These are phyloP conservation scores for Eimeria mitis DNA, from an alignment of 169 alveolate genomes.

Conservation along the genomic window DNA sequence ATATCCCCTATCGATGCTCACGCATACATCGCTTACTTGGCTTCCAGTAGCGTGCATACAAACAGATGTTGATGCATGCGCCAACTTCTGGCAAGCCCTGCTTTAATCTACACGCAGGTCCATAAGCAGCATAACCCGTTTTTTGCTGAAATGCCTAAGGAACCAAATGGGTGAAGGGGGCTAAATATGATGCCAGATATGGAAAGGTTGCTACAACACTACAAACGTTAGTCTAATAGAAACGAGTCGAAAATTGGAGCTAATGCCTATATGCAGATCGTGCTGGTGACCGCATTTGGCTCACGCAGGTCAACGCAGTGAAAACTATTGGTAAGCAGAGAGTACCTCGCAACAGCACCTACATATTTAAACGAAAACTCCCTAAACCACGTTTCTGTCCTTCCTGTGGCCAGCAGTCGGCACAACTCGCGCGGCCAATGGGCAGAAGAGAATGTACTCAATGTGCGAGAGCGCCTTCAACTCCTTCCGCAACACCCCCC, in stretches of 20 bases:
- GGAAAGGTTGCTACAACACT: neutral
- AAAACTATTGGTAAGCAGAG: too few relatives aligned
- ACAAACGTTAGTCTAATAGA: neutral
- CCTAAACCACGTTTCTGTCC: too few relatives aligned
- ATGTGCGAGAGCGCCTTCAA: too few relatives aligned
- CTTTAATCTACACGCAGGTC: neutral
- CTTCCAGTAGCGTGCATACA: neutral
- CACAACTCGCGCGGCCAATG: too few relatives aligned
- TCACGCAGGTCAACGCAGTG: neutral
- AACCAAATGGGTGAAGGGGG: neutral
- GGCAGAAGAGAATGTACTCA: too few relatives aligned
- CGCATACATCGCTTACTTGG: neutral
- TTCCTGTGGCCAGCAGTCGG: too few relatives aligned
- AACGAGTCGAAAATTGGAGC: neutral
- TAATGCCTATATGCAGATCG: neutral
- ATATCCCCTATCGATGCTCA: neutral
- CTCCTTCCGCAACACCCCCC: too few relatives aligned
- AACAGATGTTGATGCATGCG: neutral
- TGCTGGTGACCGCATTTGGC: neutral
- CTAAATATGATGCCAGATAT: neutral
- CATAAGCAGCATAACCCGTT: neutral
- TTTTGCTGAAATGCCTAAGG: neutral
- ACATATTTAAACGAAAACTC: too few relatives aligned
- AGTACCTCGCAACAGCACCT: too few relatives aligned
- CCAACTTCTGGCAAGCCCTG: neutral